These are phyloP conservation scores for Phellopilus nigrolimitatus DNA, from an alignment of 1,284 basidiomycete species.

Conservation along the genomic window DNA sequence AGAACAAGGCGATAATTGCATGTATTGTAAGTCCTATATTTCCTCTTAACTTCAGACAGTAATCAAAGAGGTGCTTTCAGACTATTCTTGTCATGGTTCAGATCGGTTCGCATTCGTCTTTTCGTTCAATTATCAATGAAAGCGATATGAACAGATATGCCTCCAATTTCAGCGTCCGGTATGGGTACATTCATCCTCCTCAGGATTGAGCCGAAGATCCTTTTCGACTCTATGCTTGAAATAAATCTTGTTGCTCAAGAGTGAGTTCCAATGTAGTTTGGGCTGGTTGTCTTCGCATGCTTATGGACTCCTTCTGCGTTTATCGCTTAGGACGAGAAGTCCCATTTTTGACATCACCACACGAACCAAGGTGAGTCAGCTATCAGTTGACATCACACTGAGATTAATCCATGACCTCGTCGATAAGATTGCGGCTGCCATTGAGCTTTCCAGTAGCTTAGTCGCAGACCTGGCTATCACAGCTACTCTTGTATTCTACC, in stretches of 20 bases:
- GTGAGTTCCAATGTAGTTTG: no score
- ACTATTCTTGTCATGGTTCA: no score
- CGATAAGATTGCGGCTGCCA: neutral
- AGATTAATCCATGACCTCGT: no score
- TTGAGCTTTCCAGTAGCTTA: conserved; percentile 2
- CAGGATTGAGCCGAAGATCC: neutral
- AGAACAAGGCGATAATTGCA: conserved; percentile 4
- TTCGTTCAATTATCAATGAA: no score
- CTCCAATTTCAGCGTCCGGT: neutral
- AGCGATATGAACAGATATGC: neutral
- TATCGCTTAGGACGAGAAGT: neutral
- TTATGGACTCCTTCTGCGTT: no score
- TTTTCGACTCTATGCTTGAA: no score
- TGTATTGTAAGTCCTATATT: neutral
- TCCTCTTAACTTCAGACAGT: neutral
- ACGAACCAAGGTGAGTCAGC: neutral
- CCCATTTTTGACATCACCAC: neutral
- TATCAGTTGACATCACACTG: no score
- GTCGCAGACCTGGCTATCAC: conserved; percentile 5
- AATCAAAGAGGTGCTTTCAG: neutral
- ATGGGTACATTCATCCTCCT: neutral
- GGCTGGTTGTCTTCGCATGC: no score
- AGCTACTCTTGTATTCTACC: neutral
- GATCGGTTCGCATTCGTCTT: no score
- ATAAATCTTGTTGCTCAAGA: neutral